Evolutionary conservation across 305 asterid species (phyloP).

Genomic region (Plantago coronopus): DNA sequence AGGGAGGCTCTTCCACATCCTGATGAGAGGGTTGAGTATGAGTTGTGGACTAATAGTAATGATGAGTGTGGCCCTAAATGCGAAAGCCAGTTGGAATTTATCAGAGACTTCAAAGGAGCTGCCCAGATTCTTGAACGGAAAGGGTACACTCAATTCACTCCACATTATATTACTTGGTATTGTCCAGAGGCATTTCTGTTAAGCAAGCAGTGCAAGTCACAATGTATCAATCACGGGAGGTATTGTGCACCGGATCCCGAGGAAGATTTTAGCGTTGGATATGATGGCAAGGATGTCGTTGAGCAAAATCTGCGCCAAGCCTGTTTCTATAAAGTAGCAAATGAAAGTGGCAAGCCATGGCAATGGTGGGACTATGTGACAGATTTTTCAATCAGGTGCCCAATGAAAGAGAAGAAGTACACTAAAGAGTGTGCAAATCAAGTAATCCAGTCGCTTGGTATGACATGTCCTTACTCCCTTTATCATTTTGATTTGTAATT

Average conservation of each 20-base stretch:
- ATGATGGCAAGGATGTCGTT: slow-evolving; percentile 96
- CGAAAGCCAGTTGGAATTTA: slow-evolving; percentile 78
- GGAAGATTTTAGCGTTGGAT: slow-evolving; percentile 88
- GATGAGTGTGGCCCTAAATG: slow-evolving; percentile 97
- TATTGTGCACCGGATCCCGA: slow-evolving; percentile 99
- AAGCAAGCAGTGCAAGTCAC: slow-evolving; percentile 94
- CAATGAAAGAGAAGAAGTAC: slow-evolving; percentile 89
- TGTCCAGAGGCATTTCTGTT: slow-evolving; percentile 80
- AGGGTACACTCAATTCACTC: slow-evolving; percentile 88
- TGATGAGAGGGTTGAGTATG: slow-evolving; percentile 94
- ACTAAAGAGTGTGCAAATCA: slow-evolving; percentile 86
- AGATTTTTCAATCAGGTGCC: slow-evolving; percentile 86
- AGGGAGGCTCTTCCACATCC: slow-evolving; percentile 98
- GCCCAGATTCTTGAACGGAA: slow-evolving; percentile 96
- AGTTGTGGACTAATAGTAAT: slow-evolving; percentile 94
- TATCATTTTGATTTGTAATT: background rate
- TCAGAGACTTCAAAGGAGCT: slow-evolving; percentile 79
- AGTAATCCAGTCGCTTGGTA: slow-evolving; percentile 85
- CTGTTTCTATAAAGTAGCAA: slow-evolving; percentile 85
- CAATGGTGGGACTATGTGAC: slow-evolving; percentile 99
- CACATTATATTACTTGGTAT: slow-evolving; percentile 95
- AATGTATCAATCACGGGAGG: slow-evolving; percentile 95
- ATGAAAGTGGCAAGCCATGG: slow-evolving; percentile 93
- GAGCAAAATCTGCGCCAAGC: slow-evolving; percentile 86
- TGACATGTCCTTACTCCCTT: slow-evolving; percentile 18